A percentile compares a stretch with the other conserved stretches of the same genome.
Conservation (phyloP, 2,329 filamentous ascomycete genomes). For the Nemania abortiva region DNA sequence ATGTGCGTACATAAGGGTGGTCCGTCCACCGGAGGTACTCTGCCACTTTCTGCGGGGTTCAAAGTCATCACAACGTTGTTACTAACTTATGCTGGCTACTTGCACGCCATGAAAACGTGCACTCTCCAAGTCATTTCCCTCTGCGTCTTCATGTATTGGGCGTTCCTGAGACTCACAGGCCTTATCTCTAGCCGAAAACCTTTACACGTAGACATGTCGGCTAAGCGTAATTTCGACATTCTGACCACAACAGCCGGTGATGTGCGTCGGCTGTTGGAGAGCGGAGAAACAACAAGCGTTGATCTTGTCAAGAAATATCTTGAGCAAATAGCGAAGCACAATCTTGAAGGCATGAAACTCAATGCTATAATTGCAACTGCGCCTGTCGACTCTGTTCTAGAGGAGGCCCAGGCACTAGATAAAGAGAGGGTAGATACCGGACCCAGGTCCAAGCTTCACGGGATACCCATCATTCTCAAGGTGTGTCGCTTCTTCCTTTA, state of each 20-base stretch:
- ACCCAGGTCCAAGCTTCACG: neutral
- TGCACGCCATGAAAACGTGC: too few species aligned
- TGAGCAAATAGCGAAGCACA: conserved; percentile 6
- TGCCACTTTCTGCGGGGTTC: too few species aligned
- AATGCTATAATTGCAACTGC: conserved; percentile 13
- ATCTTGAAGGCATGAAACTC: conserved; percentile 4
- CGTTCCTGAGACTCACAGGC: neutral
- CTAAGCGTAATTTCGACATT: neutral
- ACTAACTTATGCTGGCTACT: too few species aligned
- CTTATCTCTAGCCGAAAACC: neutral
- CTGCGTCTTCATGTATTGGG: too few species aligned
- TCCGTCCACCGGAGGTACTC: too few species aligned
- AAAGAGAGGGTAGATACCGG: neutral
- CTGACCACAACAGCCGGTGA: conserved; percentile 6
- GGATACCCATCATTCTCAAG: conserved; percentile 9
- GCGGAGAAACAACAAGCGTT: neutral
- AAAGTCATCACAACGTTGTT: too few species aligned
- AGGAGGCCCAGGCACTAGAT: conserved; percentile 2
- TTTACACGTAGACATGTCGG: neutral
- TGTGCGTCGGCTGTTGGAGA: neutral
- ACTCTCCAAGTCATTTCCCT: too few species aligned
- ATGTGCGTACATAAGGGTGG: too few species aligned
- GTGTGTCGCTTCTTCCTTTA: neutral
- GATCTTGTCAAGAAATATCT: conserved; percentile 1
- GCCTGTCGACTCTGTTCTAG: neutral